Evolutionary conservation across 768 basidiomycete species (phyloP).

Genomic region (Lactarius hengduanensis): DNA sequence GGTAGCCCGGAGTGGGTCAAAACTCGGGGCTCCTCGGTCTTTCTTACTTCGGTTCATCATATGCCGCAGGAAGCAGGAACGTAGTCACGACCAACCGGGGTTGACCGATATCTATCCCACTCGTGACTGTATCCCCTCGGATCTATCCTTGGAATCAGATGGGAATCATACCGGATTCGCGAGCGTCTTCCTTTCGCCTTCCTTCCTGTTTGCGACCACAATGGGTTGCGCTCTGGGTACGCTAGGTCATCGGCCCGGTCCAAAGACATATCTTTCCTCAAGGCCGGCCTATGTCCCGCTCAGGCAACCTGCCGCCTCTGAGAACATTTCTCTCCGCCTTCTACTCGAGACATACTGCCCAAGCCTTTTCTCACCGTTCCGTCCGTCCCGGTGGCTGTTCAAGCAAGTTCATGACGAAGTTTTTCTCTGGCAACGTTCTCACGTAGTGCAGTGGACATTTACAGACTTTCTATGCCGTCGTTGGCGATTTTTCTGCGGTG

Average conservation of each 20-base stretch:
- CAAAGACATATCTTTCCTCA: constrained; percentile 30
- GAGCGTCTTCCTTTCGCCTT: neutral
- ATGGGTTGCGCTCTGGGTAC: constrained; percentile 11
- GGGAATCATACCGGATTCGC: neutral
- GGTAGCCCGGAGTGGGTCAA: neutral
- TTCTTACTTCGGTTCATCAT: neutral
- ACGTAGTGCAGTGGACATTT: constrained; percentile 51
- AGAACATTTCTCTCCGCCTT: constrained; percentile 28
- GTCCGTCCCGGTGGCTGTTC: constrained; percentile 36
- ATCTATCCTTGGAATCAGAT: neutral
- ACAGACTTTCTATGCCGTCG: constrained; percentile 59
- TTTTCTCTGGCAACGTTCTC: constrained; percentile 1
- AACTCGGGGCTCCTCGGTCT: neutral
- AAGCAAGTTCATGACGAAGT: constrained; percentile 28
- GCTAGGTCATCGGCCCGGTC: neutral
- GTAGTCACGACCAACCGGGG: neutral
- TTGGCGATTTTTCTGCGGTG: constrained; percentile 58
- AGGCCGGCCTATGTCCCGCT: constrained; percentile 28
- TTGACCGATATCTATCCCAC: neutral
- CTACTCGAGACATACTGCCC: constrained; percentile 33
- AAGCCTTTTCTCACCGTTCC: constrained; percentile 33
- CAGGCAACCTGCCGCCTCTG: constrained; percentile 18
- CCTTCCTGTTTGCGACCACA: neutral
- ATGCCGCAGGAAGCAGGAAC: no score
- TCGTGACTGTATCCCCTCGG: neutral